phyloP scores from a whole-genome alignment of 2,329 filamentous ascomycete genomes.

The Dryadomyces sulphureus region DNA sequence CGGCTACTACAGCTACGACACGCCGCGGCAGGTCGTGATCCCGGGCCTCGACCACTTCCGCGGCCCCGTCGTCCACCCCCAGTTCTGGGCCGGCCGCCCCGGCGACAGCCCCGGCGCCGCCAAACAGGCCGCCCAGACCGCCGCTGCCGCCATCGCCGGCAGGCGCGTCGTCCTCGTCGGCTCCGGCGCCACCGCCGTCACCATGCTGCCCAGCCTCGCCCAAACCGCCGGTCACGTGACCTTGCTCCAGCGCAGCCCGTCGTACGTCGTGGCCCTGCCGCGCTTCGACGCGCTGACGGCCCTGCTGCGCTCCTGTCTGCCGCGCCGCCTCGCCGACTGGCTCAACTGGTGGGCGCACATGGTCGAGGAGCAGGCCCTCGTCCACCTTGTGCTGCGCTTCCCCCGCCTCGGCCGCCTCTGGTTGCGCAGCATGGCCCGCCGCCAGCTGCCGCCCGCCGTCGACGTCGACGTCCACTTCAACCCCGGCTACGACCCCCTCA shows the following conservation, averaged over 20 bases:
- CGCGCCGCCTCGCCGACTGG: constrained; percentile 27
- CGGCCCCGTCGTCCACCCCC: constrained; percentile 41
- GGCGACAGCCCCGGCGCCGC: neutral
- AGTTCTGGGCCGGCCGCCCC: constrained; percentile 37
- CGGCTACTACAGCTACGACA: constrained; percentile 59
- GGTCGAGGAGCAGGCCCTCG: constrained; percentile 30
- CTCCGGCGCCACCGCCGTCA: constrained; percentile 66
- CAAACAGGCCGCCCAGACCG: neutral
- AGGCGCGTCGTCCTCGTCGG: constrained; percentile 63
- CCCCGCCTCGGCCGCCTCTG: constrained; percentile 32
- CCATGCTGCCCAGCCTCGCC: constrained; percentile 56
- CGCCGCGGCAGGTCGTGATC: constrained; percentile 42
- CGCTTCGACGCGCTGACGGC: constrained; percentile 22
- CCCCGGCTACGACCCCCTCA: constrained; percentile 50
- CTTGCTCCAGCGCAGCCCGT: constrained; percentile 68
- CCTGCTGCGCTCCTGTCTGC: constrained; percentile 28
- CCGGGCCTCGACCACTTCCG: constrained; percentile 51
- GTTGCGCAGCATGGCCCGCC: constrained; percentile 28
- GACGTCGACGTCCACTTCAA: constrained; percentile 48
- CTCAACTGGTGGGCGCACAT: constrained; percentile 35
- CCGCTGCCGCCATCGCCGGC: constrained; percentile 38
- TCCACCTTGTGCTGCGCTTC: constrained; percentile 35
- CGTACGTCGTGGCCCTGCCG: constrained; percentile 46
- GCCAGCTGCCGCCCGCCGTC: constrained; percentile 36
- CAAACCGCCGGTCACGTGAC: constrained; percentile 52